phyloP scores from a whole-genome alignment of 1,284 basidiomycete genomes.

The Moniliella sp. region DNA sequence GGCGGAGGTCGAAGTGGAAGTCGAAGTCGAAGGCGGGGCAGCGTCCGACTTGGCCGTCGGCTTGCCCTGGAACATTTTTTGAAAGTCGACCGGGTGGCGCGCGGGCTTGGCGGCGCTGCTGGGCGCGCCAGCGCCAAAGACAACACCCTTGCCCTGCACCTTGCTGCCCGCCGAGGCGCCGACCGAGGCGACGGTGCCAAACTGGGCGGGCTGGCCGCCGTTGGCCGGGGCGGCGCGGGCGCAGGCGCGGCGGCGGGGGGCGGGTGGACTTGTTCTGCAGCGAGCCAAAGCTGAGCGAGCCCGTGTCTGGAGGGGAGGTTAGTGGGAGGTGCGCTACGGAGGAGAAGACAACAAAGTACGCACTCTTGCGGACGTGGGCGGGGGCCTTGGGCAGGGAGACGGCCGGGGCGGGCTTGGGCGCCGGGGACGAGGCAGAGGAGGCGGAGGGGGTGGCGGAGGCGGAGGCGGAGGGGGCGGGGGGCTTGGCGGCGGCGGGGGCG shows the following conservation, averaged over 20 bases:
- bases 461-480: neutral
- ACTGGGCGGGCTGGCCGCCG: conserved; percentile 29
- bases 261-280: conserved; percentile 34
- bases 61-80: conserved; percentile 29
- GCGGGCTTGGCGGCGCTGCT: neutral
- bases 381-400: conserved; percentile 1
- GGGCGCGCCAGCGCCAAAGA: neutral
- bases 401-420: conserved; percentile 1
- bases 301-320: conserved; percentile 2
- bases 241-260: conserved; percentile 34
- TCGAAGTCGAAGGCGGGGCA: neutral
- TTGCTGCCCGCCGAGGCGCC: conserved; percentile 8
- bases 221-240: conserved; percentile 34
- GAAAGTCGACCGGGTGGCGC: conserved; percentile 18
- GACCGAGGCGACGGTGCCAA: conserved; percentile 28
- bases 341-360: conserved; percentile 1
- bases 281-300: conserved; percentile 35
- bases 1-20: conserved; percentile 4
- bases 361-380: conserved; percentile 1
- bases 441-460: conserved; percentile 1
- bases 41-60: conserved; percentile 1
- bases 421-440: conserved; percentile 1
- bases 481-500: neutral
- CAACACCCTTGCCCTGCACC: neutral
- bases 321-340: neutral